phyloP scores from a whole-genome alignment of 352 stramenopile species.

The Thraustotheca clavata region DNA sequence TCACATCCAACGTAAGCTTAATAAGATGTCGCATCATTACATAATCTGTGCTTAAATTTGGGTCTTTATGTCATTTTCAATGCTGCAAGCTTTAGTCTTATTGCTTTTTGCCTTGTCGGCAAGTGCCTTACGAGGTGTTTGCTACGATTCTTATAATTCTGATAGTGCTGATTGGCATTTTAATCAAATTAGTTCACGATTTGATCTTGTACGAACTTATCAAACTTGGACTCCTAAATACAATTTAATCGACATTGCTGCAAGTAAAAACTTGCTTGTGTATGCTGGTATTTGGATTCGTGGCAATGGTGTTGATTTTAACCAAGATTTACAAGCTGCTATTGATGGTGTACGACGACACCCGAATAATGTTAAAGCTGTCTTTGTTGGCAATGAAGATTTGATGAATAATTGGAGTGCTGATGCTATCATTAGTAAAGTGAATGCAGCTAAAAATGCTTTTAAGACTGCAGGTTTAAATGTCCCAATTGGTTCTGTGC shows the following conservation, averaged over 20 bases:
- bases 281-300: slow-evolving; percentile 10
- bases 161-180: background rate
- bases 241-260: slow-evolving; percentile 12
- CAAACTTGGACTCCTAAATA: background rate
- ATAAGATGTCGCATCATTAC: background rate
- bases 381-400: slow-evolving; percentile 40
- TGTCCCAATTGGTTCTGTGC: slow-evolving; percentile 57
- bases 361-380: slow-evolving; percentile 25
- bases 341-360: slow-evolving; percentile 26
- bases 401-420: slow-evolving; percentile 18
- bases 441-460: background rate
- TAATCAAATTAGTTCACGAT: background rate
- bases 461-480: slow-evolving; percentile 2
- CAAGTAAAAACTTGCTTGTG: background rate
- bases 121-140: background rate
- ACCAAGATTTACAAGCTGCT: slow-evolving; percentile 30
- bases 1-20: too few species aligned
- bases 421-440: background rate
- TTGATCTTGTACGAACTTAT: slow-evolving; percentile 7
- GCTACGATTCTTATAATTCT: slow-evolving; percentile 16
- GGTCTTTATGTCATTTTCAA: too few species aligned
- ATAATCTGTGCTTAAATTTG: too few species aligned
- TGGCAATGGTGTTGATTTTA: slow-evolving; percentile 19
- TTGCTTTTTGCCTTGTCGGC: background rate
- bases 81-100: background rate